Evolutionary conservation across 768 basidiomycete genomes (phyloP).

Genomic region (Zangia roseola): DNA sequence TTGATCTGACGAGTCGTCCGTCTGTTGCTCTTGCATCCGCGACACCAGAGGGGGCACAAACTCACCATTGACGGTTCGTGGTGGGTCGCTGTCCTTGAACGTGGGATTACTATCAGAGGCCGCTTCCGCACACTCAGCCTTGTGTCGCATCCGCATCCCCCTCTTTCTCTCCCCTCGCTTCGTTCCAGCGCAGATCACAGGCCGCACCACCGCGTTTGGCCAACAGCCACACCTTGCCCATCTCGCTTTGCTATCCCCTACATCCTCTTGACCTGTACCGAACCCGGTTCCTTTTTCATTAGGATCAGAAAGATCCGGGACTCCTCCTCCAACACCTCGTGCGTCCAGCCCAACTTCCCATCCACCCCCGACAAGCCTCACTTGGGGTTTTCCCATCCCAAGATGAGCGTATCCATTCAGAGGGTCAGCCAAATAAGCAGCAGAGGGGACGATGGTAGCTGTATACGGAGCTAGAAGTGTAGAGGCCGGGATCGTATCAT

Average conservation of each 20-base stretch:
- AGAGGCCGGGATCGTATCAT: slow-evolving; percentile 50
- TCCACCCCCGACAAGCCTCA: slow-evolving; percentile 76
- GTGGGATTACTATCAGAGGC: background rate
- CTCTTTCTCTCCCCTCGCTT: slow-evolving; percentile 17
- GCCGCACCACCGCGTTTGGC: slow-evolving; percentile 47
- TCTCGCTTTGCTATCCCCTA: slow-evolving; percentile 45
- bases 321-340: slow-evolving; percentile 61
- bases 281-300: background rate
- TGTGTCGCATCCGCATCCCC: slow-evolving; percentile 18
- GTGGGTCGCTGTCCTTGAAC: background rate
- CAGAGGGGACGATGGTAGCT: slow-evolving; percentile 62
- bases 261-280: slow-evolving; percentile 37
- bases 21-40: slow-evolving; percentile 9
- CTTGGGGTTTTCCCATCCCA: slow-evolving; percentile 82
- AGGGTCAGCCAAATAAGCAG: slow-evolving; percentile 72
- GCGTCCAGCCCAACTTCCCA: slow-evolving; percentile 80
- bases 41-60: slow-evolving; percentile 8
- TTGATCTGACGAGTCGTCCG: slow-evolving; percentile 17
- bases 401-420: slow-evolving; percentile 84
- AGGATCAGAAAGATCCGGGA: slow-evolving; percentile 22
- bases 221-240: slow-evolving; percentile 53
- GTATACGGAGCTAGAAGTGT: slow-evolving; percentile 62
- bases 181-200: slow-evolving; percentile 37
- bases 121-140: slow-evolving; percentile 14
- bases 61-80: slow-evolving; percentile 11